Evolutionary conservation across 139 green algal species (phyloP), one percentile per base, ranked within the genome.

Genomic region (Mesostigma viride): DNA sequence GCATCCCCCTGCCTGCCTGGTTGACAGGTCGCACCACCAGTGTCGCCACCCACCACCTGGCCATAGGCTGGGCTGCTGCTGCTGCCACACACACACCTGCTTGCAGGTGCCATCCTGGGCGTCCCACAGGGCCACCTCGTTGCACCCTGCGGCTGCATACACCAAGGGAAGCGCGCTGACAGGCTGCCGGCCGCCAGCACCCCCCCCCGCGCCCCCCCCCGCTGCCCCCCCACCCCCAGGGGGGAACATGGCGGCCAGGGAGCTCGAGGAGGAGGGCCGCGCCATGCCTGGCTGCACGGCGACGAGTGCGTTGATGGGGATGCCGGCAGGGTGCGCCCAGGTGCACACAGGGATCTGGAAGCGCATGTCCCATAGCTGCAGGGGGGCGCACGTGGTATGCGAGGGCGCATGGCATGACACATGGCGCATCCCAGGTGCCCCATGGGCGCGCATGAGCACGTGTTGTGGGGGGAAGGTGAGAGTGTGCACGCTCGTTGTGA

Each of bases 121-220:
- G 34, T 68, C 65, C 53, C 56, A 78, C 32, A 78, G 65, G 24
- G 31, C 56, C 2, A 75, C 72, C 20, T 78, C 72, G 35, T 78
- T 46, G 24, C 28, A 22, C 22, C 67, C 72, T 6, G 67, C 69
- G 0, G 72, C 65, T 24, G 67, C 56, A 28, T 75, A 77, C 6
- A 78, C 34, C 26, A 78, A 45, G 5, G 72, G 72, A 14, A 17
- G 35, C 0, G 24, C 31, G 27, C 27, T 30, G 6, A 62, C 34
- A 20, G 30, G 53, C 6, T 62, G 53, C 53, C 22, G 14, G 1
- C 30, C 59, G 1, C 0, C 59, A 20, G 33, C 61, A 28, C 31
- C 68, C 27, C n/a, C n/a, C n/a, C n/a, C n/a, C n/a, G n/a, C n/a
- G n/a, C n/a, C n/a, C n/a, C n/a, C n/a, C n/a, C n/a, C 24, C 40